Evolutionary conservation across 169 alveolate genomes (phyloP).

Genomic region (Perkinsus marinus): DNA sequence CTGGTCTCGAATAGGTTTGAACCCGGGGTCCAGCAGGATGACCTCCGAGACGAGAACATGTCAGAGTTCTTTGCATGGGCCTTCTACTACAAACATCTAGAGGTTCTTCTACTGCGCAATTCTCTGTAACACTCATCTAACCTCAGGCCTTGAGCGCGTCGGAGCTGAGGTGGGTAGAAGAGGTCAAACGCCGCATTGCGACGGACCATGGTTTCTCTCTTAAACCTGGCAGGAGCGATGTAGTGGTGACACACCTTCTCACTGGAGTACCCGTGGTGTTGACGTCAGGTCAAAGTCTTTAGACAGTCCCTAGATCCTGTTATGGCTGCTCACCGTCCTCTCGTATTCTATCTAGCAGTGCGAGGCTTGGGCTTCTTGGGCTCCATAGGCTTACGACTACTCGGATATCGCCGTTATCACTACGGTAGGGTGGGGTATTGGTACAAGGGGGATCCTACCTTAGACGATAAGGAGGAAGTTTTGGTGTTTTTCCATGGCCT

Average conservation of each 20-base stretch:
- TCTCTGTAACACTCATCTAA: neutral
- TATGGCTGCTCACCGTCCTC: neutral
- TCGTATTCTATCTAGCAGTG: neutral
- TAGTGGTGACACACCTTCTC: neutral
- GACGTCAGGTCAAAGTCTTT: neutral
- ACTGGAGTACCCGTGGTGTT: neutral
- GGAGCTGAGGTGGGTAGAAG: neutral
- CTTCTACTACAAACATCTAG: neutral
- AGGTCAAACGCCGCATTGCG: neutral
- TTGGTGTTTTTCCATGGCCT: neutral
- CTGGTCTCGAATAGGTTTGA: neutral
- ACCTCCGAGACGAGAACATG: neutral
- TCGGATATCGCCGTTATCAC: neutral
- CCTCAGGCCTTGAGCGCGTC: neutral
- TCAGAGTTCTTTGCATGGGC: neutral
- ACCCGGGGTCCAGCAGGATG: neutral
- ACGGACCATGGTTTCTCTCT: neutral
- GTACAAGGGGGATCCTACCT: neutral
- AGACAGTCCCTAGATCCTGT: neutral
- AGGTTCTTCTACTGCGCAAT: neutral
- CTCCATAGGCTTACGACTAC: neutral
- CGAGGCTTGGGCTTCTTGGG: neutral
- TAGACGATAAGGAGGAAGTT: neutral
- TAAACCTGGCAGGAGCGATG: neutral
- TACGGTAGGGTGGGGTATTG: neutral